phyloP scores from a whole-genome alignment of 2,329 filamentous ascomycete genomes.

The Bertia moriformis region DNA sequence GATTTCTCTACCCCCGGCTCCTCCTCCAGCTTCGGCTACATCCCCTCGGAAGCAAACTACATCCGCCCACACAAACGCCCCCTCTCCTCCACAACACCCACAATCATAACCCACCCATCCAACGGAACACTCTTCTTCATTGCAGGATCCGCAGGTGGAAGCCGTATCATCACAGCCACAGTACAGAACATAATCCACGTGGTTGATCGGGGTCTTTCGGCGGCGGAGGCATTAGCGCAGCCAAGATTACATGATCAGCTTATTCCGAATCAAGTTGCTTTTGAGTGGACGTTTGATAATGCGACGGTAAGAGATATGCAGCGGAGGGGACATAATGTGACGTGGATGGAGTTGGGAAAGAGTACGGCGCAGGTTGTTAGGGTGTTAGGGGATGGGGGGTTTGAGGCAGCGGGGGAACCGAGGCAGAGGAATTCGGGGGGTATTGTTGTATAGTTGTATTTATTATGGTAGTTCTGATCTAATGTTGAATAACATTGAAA shows the following conservation, averaged over 20 bases:
- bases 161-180: slow-evolving; percentile 50
- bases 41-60: slow-evolving; percentile 48
- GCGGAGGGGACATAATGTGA: slow-evolving; percentile 41
- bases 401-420: slow-evolving; percentile 7
- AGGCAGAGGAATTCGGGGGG: slow-evolving; percentile 7
- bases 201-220: slow-evolving; percentile 38
- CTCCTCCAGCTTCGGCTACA: slow-evolving; percentile 53
- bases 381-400: neutral
- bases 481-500: too few relatives aligned
- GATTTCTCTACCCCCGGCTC: slow-evolving; percentile 52
- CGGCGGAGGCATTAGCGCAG: slow-evolving; percentile 34
- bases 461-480: too few relatives aligned
- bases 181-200: slow-evolving; percentile 52
- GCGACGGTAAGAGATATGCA: slow-evolving; percentile 42
- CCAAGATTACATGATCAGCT: slow-evolving; percentile 54
- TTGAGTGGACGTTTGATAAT: slow-evolving; percentile 50
- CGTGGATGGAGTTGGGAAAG: slow-evolving; percentile 36
- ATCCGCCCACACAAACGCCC: slow-evolving; percentile 51
- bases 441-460: neutral
- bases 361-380: slow-evolving; percentile 29
- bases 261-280: slow-evolving; percentile 37
- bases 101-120: slow-evolving; percentile 45
- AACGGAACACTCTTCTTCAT: slow-evolving; percentile 43
- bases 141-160: slow-evolving; percentile 49
- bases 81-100: slow-evolving; percentile 47